Evolutionary conservation across 1,284 basidiomycete genomes (phyloP).

Genomic region (Hymenochaete sp.): DNA sequence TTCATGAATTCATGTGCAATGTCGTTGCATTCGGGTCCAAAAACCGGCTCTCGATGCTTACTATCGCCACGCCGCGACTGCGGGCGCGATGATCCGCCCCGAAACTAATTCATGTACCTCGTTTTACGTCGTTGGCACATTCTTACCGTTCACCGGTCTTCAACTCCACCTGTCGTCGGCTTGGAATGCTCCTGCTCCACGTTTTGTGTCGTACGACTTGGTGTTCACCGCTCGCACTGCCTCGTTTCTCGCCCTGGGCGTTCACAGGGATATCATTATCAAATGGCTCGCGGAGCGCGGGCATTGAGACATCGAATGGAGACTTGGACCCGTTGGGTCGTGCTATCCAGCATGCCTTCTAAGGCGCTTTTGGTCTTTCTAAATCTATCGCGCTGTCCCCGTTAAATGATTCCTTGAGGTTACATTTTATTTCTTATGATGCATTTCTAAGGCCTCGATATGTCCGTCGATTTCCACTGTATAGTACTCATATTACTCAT

Average conservation of each 20-base stretch:
- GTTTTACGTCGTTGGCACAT: not conserved
- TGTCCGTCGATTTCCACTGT: no score
- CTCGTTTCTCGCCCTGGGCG: not conserved
- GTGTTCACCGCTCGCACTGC: not conserved
- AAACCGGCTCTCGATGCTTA: not conserved
- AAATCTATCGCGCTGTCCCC: no score
- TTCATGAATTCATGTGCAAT: not conserved
- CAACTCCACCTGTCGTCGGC: not conserved
- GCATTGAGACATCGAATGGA: conserved; percentile 9
- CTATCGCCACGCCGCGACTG: not conserved
- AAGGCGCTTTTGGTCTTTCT: no score
- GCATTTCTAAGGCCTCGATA: no score
- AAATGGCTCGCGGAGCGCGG: conserved; percentile 17
- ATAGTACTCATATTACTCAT: no score
- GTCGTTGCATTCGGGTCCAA: not conserved
- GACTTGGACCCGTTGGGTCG: no score
- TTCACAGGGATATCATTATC: conserved; percentile 16
- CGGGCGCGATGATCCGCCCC: not conserved
- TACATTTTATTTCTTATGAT: no score
- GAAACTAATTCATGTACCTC: not conserved
- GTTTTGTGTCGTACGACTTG: not conserved
- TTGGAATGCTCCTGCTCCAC: not conserved
- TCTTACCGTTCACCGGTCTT: not conserved
- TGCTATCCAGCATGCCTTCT: no score
- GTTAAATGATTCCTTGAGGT: no score